Evolutionary conservation across 306 rosid species (phyloP).

Genomic region (Rubus parviflorus): DNA sequence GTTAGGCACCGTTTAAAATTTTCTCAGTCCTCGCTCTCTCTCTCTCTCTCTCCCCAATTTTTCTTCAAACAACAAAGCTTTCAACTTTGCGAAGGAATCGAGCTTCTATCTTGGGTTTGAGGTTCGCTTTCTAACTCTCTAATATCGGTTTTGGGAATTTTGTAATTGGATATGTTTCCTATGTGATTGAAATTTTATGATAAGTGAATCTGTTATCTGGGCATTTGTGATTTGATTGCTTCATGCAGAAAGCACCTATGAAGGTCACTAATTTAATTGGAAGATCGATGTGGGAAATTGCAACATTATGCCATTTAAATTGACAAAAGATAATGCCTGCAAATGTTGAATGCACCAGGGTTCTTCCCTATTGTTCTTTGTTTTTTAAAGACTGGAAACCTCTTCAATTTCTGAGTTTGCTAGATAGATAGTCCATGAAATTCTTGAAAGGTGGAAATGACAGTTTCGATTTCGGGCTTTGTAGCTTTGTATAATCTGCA

Average conservation of each 20-base stretch:
- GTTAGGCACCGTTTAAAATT: neutral
- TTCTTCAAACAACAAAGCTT: slow-evolving; percentile 2
- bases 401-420: neutral
- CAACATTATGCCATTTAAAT: slow-evolving; percentile 6
- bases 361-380: neutral
- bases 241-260: neutral
- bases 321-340: neutral
- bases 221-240: neutral
- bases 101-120: slow-evolving; percentile 18
- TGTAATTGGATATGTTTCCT: slow-evolving; percentile 13
- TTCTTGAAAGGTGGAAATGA: neutral
- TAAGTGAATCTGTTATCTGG: slow-evolving; percentile 3
- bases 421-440: neutral
- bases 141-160: slow-evolving; percentile 10
- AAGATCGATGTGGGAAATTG: neutral
- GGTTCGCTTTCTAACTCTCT: slow-evolving; percentile 30
- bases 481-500: neutral
- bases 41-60: slow-evolving; percentile 5
- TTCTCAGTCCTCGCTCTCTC: neutral
- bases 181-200: slow-evolving; percentile 1
- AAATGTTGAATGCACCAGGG: neutral
- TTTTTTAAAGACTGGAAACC: neutral
- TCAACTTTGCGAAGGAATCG: slow-evolving; percentile 13
- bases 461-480: neutral
- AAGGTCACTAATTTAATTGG: slow-evolving; percentile 5